Conservation (phyloP, 2,329 filamentous ascomycete genomes). For the Dryadomyces quercivorus region DNA sequence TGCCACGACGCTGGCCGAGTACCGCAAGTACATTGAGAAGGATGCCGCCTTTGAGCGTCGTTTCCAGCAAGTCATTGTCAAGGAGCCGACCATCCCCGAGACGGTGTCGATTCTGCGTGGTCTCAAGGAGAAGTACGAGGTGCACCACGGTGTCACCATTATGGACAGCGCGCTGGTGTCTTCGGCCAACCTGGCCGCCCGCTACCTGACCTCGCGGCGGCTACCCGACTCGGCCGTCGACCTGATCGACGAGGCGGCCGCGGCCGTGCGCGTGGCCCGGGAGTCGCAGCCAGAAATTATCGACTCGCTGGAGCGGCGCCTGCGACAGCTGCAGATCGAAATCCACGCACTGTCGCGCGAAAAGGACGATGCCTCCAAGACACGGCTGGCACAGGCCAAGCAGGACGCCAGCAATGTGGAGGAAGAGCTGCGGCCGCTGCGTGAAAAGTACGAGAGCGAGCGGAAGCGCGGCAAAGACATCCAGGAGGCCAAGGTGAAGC, state of each 20-base stretch:
- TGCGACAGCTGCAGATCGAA: constrained; percentile 89
- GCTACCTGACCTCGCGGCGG: constrained; percentile 82
- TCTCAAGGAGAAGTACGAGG: constrained; percentile 94
- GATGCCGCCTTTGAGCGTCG: constrained; percentile 95
- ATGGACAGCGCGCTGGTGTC: constrained; percentile 87
- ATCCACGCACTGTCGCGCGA: constrained; percentile 91
- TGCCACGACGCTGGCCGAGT: constrained; percentile 88
- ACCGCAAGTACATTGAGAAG: constrained; percentile 98
- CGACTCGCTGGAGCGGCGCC: constrained; percentile 81
- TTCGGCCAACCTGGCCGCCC: constrained; percentile 79
- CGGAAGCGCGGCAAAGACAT: constrained; percentile 85
- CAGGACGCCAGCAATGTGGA: constrained; percentile 89
- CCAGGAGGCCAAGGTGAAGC: constrained; percentile 87
- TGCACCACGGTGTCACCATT: constrained; percentile 95
- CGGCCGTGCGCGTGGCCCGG: constrained; percentile 87
- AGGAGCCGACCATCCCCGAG: constrained; percentile 79
- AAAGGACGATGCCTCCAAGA: constrained; percentile 83
- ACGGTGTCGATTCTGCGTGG: constrained; percentile 97
- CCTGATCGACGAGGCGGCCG: constrained; percentile 88
- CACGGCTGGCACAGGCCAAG: constrained; percentile 69
- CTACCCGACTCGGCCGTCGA: constrained; percentile 96
- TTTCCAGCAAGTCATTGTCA: constrained; percentile 96
- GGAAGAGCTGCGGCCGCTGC: constrained; percentile 81
- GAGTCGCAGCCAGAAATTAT: constrained; percentile 95
- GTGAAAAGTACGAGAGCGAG: constrained; percentile 91